Evolutionary conservation across 202 grass and related monocot genomes (phyloP), one percentile per base, ranked within the genome.

Genomic region (Alloteropsis angusta): DNA sequence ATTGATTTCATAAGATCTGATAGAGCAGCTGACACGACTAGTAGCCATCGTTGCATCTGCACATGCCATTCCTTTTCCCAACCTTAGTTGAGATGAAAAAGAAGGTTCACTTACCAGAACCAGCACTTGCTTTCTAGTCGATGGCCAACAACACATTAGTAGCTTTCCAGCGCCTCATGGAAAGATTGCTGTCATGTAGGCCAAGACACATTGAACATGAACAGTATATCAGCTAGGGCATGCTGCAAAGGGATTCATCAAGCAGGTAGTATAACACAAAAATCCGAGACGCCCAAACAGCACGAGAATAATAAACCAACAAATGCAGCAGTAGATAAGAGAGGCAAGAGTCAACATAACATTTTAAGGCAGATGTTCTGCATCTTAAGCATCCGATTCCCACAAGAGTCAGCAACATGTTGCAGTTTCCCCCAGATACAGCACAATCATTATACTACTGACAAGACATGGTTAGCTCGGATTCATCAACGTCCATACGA

Each of bases 401-500:
- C 43, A 68, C 43, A 70, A 48, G 56, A 76, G 39, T 61, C 35
- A 77, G 53, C 0, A 68, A 52, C 52, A 75, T 37, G 18, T 30
- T 55, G 60, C 42, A 53, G 45, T 61, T 35, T 22, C 17, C 42
- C 28, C 11, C 4, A 34, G 66, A 83, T 66, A 78, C 56, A 87
- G 48, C 79, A 35, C 41, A 79, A 74, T 66, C 65, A 70, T 76
- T 76, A 44, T 55, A 58, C 53, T 63, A 73, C 54, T 59, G 47
- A 68, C 44, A 71, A n/a, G 21, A 76, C 56, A 76, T 42, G 55
- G 77, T 68, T 84, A 88, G 28, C 61, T 75, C 12, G 48, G 76
- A 74, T 74, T 66, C 48, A 39, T 74, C 39, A 10, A 26, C 1
- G 3, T 19, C 48, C 3, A 73, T 21, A 66, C 48, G 38, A 80